phyloP scores from a whole-genome alignment of 257 asterid genomes.

The Solanum medicagineum region DNA sequence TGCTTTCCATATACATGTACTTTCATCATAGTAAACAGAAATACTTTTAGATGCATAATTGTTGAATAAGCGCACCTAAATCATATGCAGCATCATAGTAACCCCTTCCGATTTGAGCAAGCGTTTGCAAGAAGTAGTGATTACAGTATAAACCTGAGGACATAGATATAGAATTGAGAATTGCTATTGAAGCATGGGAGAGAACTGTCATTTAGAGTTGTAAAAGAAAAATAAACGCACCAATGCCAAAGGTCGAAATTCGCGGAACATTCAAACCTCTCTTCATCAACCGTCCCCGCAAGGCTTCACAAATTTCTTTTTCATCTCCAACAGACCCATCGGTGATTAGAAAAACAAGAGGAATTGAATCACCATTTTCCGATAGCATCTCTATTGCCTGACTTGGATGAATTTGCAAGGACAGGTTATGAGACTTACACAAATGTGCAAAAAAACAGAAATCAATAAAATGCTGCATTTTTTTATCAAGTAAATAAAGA shows the following conservation, averaged over 20 bases:
- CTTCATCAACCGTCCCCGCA: constrained; percentile 25
- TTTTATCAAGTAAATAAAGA: neutral
- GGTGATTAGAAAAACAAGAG: constrained; percentile 56
- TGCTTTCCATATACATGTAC: neutral
- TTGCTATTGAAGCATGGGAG: neutral
- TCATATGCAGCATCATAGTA: constrained; percentile 64
- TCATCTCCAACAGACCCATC: constrained; percentile 93
- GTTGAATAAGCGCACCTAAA: constrained; percentile 34
- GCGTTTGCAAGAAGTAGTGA: constrained; percentile 85
- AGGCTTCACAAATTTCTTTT: constrained; percentile 45
- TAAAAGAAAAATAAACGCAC: constrained; percentile 16
- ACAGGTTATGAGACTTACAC: neutral
- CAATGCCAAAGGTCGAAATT: constrained; percentile 81
- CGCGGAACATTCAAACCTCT: constrained; percentile 57
- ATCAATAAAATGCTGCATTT: neutral
- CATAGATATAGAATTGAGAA: neutral
- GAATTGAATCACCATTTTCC: constrained; percentile 25
- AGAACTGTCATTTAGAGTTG: neutral
- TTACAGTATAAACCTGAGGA: constrained; percentile 63
- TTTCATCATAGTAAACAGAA: neutral
- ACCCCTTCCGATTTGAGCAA: constrained; percentile 81
- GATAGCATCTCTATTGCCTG: constrained; percentile 73
- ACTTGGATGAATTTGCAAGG: constrained; percentile 6
- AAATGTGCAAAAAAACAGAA: neutral
- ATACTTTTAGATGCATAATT: neutral